Evolutionary conservation across 2,329 filamentous ascomycete genomes (phyloP), one percentile per base, ranked within the genome.

Genomic region (Trichophyton schoenleinii): DNA sequence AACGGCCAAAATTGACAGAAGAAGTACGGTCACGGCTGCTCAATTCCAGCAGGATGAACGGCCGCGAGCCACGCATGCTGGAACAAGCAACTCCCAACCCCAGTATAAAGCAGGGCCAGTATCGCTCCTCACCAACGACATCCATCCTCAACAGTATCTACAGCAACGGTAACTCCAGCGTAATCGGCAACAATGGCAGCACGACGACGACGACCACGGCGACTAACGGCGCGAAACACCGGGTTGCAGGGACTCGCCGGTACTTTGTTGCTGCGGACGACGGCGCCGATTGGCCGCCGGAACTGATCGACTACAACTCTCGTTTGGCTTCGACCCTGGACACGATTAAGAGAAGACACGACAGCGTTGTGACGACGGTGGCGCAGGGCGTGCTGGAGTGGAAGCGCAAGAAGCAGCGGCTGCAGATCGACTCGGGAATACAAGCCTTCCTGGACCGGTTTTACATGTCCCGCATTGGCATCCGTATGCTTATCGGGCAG

Each of bases 381-480:
- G 94, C 94, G 4, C 92, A 99, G 75, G 94, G 94, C 63, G 96
- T 99, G 67, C 82, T 97, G 63, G 94, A 99, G 77, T 99, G 95
- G 81, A 99, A 99, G 79, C 89, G 92, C 61, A 92, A 88, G 72
- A 85, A 91, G 64, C 94, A 99, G 80, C 86, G 94, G 60, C 94
- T 97, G 87, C 94, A 97, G 72, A 99, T 99, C 70, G 94, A 97
- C 76, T 87, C 91, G 73, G 95, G 91, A 68, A 96, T 99, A 63
- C 94, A 99, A 74, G 87, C 90, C 61, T 99, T 99, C 79, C 84
- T 99, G 66, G 94, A 99, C 77, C 89, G 94, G 63, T 99, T 99
- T 77, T 99, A 99, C 81, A 99, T 99, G 94, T 96, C 91, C 52
- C 89, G 94, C 65, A 99, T 99, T 70, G 94, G 94, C 66, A 99